Evolutionary conservation across 768 basidiomycete species (phyloP).

Genomic region (Tylopilus vinaceipallidus): DNA sequence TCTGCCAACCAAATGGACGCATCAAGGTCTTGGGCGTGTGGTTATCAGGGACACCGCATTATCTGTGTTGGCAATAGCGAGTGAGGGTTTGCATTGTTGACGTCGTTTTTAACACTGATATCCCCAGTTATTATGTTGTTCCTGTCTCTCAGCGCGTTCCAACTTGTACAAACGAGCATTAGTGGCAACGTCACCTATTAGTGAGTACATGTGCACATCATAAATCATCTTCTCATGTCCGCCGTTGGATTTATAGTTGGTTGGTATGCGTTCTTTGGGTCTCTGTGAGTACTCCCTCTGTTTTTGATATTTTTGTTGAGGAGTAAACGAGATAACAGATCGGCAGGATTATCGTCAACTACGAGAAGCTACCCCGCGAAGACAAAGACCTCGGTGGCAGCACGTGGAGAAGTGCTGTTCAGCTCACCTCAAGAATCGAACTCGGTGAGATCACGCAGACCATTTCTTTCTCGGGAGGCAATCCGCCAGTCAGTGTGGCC

Average conservation of each 20-base stretch:
- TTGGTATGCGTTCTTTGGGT: constrained; percentile 17
- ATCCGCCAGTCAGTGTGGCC: neutral
- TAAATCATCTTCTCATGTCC: neutral
- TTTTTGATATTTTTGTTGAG: neutral
- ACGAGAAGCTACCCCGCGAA: constrained; percentile 4
- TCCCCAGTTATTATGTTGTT: constrained; percentile 13
- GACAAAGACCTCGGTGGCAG: neutral
- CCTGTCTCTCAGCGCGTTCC: constrained; percentile 12
- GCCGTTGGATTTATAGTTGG: constrained; percentile 12
- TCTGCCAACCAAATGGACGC: constrained; percentile 10
- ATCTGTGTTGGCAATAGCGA: constrained; percentile 3
- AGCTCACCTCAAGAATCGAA: neutral
- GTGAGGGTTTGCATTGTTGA: constrained; percentile 1
- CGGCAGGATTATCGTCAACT: constrained; percentile 18
- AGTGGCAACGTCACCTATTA: constrained; percentile 20
- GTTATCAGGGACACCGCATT: constrained; percentile 15
- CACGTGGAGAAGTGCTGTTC: neutral
- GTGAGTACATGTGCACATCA: constrained; percentile 1
- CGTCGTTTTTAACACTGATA: neutral
- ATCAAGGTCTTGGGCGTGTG: neutral
- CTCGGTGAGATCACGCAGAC: neutral
- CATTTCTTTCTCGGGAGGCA: neutral
- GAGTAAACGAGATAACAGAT: neutral
- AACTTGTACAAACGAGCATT: constrained; percentile 4
- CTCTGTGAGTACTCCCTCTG: constrained; percentile 12